Evolutionary conservation across 768 basidiomycete genomes (phyloP).

Genomic region (Collybiopsis luxurians): DNA sequence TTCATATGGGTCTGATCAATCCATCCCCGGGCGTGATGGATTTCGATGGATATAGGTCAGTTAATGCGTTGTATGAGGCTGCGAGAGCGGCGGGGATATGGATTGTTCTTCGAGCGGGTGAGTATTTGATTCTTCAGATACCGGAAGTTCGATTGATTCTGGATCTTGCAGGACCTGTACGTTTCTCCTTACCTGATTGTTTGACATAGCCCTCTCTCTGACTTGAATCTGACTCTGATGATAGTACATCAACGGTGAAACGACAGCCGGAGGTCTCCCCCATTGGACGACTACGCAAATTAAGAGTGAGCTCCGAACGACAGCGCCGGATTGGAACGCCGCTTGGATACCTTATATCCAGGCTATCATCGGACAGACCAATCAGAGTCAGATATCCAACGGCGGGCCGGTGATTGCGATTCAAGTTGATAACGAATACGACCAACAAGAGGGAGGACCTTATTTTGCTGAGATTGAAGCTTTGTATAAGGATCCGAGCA

Average conservation of each 20-base stretch:
- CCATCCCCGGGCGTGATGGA: constrained; percentile 54
- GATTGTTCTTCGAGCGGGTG: constrained; percentile 57
- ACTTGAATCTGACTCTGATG: no score
- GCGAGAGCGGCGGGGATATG: constrained; percentile 54
- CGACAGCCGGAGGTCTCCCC: constrained; percentile 55
- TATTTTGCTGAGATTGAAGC: constrained; percentile 45
- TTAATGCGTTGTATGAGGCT: constrained; percentile 51
- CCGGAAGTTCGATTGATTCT: not conserved
- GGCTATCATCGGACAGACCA: constrained; percentile 39
- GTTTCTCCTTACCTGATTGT: not conserved
- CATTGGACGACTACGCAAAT: constrained; percentile 57
- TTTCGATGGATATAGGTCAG: constrained; percentile 46
- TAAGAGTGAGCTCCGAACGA: constrained; percentile 48
- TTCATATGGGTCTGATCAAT: constrained; percentile 57
- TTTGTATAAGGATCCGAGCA: constrained; percentile 23
- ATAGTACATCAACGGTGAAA: constrained; percentile 53
- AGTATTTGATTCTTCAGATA: no score
- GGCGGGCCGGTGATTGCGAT: constrained; percentile 50
- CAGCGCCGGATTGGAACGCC: constrained; percentile 45
- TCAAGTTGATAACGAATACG: constrained; percentile 51
- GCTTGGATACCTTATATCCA: constrained; percentile 55
- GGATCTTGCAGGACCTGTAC: constrained; percentile 3
- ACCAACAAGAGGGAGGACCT: constrained; percentile 33
- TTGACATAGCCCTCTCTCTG: not conserved
- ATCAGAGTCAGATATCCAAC: constrained; percentile 43